Evolutionary conservation across 805 yeast genomes (phyloP), one percentile per base, ranked within the genome.

Genomic region (Ogataea trehalophila): DNA sequence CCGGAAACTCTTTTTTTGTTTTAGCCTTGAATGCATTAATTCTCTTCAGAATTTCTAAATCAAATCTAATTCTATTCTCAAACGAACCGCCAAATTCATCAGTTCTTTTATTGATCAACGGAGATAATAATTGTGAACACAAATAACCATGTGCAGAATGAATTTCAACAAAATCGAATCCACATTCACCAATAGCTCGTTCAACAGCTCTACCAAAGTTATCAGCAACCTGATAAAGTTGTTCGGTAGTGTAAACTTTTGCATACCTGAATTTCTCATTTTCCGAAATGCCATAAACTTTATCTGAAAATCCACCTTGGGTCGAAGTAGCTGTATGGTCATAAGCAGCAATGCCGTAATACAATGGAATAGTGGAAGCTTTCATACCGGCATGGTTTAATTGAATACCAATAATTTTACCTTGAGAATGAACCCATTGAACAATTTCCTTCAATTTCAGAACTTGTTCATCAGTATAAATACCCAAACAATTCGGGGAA

Each of bases 91-190:
- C 88, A 53, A 81, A 83, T 52, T 74, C 69, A 57, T 83, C 89
- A 1, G 76, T 75, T 58, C 89, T 72, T 48, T 67, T 60, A 63
- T 84, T 81, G 29, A 76, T 63, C 39, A 59, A 54, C 1, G 67
- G 63, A 33, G 77, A 71, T 45, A 77, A 55, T 54, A 83, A 81
- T 55, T 73, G 70, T 56, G 71, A 68, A 34, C 76, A 50, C 43
- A 83, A 61, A 56, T 77, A 81, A 2, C 88, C 87, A 60, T 81
- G 81, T 20, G 89, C 89, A 36, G 70, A 70, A 61, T 83, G 87
- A 43, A 83, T 67, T 58, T 81, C 87, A 41, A 85, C 76, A 52
- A 82, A 82, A 61, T 85, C 88, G 44, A 77, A 72, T 1, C 82
- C 80, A 7, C 80, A 74, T 34, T 66, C 62, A 14, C 68, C 71